Base-by-base conservation (phyloP, 495 filamentous ascomycete genomes). In the Aspergillus baeticus region DNA sequence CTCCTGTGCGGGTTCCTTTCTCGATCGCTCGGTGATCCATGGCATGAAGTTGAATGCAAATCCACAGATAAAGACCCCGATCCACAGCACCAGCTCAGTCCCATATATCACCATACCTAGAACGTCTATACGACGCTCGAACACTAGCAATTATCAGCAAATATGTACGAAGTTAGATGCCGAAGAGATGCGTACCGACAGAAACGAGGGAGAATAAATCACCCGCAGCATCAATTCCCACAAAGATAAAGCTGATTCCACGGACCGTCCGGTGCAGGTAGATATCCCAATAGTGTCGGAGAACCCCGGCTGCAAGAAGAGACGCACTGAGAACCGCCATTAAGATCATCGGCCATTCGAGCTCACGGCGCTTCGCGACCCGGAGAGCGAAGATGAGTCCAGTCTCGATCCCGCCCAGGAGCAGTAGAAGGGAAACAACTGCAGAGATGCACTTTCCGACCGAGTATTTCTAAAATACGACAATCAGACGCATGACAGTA, bases 161-260 rank as follows among this genome's bases (percentile, higher is more conserved):
- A 14, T 15, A 50, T 11, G 15, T 15, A 11, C 6, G 13, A 26
- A 10, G 11, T 36, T 14, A 17, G 23, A 37, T 4, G 23, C 6
- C 2, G 43, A 62, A n/a, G 8, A 54, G 22, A 8, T 14, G 48
- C 53, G 37, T 22, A 75, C 72, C 67, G 35, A 88, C 69, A 5
- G 85, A 85, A 11, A 85, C 60, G 0, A 87, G 72, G 4, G 84
- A 86, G 51, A 81, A 83, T 1, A 87, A 53, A 69, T 88, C 85
- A 0, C 84, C 85, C 1, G 78, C 75, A 4, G 84, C 84, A 65
- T 88, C 85, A 37, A 87, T 84, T 0, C 68, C 82, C 0, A 86
- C 83, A 60, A 87, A 88, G 3, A 85, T 68, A 66, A 88, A 87
- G 13, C 81, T 84, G 29, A 88, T 86, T 7, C 85, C 85, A 2